A percentile compares a stretch with the other conserved stretches of the same genome.
Conservation (phyloP, 2,329 filamentous ascomycete genomes). For the Dactylellina haptotyla region DNA sequence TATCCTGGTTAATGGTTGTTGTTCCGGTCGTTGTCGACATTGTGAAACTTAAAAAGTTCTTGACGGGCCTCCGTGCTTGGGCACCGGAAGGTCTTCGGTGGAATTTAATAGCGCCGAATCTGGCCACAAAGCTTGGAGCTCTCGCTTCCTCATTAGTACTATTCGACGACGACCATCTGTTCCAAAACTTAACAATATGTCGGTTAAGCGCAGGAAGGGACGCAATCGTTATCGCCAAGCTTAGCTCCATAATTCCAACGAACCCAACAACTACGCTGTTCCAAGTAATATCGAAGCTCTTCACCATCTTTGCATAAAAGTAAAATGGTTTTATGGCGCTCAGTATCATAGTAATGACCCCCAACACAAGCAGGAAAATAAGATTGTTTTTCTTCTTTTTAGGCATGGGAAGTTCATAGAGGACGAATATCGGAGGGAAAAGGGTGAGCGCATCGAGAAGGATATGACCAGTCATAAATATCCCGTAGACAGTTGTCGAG, state of each 20-base stretch:
- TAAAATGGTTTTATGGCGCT: constrained; percentile 34
- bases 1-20: neutral
- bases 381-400: constrained; percentile 35
- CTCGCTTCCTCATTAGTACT: neutral
- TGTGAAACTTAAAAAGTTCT: constrained; percentile 15
- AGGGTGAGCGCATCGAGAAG: constrained; percentile 25
- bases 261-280: constrained; percentile 22
- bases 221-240: constrained; percentile 24
- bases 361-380: constrained; percentile 17
- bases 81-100: neutral
- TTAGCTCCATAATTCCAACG: constrained; percentile 31
- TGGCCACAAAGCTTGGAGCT: neutral
- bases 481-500: constrained; percentile 19
- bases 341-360: constrained; percentile 31
- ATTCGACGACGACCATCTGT: neutral
- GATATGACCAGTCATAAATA: constrained; percentile 38
- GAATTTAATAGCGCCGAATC: constrained; percentile 28
- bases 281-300: constrained; percentile 26
- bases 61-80: neutral
- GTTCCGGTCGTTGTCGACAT: neutral
- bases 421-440: constrained; percentile 33
- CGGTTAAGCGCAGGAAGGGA: constrained; percentile 27
- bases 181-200: constrained; percentile 27
- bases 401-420: constrained; percentile 31
- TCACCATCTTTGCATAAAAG: constrained; percentile 25